Evolutionary conservation across 495 filamentous ascomycete species (phyloP), one percentile per base, ranked within the genome.

Genomic region (Platismatia glauca): DNA sequence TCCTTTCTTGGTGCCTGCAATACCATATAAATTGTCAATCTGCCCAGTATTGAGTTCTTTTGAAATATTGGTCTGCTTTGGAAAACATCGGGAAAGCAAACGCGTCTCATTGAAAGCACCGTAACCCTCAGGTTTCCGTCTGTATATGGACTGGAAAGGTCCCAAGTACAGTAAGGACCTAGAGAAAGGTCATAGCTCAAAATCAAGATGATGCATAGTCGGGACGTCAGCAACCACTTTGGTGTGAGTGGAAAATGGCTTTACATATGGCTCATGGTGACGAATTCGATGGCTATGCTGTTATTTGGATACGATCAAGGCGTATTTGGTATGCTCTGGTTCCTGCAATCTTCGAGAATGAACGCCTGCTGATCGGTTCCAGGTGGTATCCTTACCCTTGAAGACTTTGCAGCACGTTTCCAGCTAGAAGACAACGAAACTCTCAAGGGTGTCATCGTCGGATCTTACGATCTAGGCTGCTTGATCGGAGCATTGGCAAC

Each of bases 241-340:
- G 58, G 58, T 60, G 15, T 50, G 27, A 48, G 34, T 22, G 58
- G 58, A 13, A 44, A 50, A 35, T 50, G 41, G 58, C 58, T 46
- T 22, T 37, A 31, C 13, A 3, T 11, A 6, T 60, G 41, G 27
- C 58, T 60, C 15, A 48, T 60, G 58, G 29, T 60, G 12, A 18
- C 31, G 7, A 60, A 60, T 20, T 15, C 58, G 8, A 34, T 15
- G 12, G 39, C 58, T 20, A 67, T 65, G 66, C 34, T 58, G 48
- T 34, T 65, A 18, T 68, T 66, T 52, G 66, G 66, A n/a, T 68
- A 68, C 33, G 66, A 68, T 41, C 66, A 68, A 53, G 63, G 66
- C 44, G 59, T 63, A 4, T 68, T 68, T 33, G 57, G 63, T 66
- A 60, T 1, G 34, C 13, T 4, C n/a, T 31, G 8, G 22, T 46